Conservation (phyloP, 345 rosid species). For the Limnanthes douglasii region DNA sequence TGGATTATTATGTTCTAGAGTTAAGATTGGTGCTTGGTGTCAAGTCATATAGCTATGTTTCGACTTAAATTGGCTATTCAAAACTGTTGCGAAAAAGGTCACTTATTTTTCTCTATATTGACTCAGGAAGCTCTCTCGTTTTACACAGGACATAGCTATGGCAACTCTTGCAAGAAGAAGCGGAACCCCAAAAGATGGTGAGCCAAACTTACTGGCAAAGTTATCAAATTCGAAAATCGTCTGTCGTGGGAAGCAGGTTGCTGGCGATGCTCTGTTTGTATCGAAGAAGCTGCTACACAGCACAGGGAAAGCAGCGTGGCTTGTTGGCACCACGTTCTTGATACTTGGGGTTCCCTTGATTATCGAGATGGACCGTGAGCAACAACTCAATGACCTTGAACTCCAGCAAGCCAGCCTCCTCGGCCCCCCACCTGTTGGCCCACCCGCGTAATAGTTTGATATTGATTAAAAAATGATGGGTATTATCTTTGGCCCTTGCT, state of each 20-base stretch:
- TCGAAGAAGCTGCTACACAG: slow-evolving; percentile 65
- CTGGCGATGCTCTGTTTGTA: slow-evolving; percentile 35
- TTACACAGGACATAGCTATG: no score
- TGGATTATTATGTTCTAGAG: no score
- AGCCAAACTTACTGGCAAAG: slow-evolving; percentile 22
- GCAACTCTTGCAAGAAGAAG: no score
- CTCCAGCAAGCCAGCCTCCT: slow-evolving; percentile 59
- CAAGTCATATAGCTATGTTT: no score
- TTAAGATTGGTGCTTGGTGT: no score
- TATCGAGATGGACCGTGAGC: slow-evolving; percentile 58
- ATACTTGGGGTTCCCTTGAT: slow-evolving; percentile 55
- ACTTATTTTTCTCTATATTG: no score
- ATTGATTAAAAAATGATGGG: no score
- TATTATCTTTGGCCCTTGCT: no score
- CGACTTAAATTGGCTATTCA: no score
- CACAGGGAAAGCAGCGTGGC: slow-evolving; percentile 85
- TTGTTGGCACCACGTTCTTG: slow-evolving; percentile 61
- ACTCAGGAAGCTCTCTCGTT: no score
- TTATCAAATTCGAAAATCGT: slow-evolving; percentile 27
- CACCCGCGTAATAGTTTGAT: neutral
- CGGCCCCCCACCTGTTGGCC: slow-evolving; percentile 27
- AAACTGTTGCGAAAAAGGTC: no score
- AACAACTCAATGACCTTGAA: slow-evolving; percentile 46
- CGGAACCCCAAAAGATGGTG: slow-evolving; percentile 6
- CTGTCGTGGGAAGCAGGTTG: slow-evolving; percentile 37